A percentile compares a stretch with the other conserved stretches of the same genome.
These are phyloP conservation scores for Cryptococcus sp. DNA, from an alignment of 1,284 basidiomycete genomes.

Conservation along the genomic window DNA sequence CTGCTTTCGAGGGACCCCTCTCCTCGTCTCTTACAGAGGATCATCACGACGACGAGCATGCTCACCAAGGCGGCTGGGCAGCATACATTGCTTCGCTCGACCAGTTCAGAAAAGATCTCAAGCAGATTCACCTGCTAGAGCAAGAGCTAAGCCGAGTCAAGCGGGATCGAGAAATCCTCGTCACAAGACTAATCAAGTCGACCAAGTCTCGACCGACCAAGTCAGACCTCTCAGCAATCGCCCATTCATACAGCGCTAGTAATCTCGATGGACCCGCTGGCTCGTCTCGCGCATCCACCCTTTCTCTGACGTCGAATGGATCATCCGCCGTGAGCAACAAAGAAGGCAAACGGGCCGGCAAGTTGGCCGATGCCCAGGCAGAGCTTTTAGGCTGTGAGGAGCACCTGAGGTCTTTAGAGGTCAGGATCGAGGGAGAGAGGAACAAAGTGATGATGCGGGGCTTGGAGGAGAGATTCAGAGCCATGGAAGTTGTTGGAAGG, in stretches of 20 bases:
- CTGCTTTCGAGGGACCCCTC: constrained; percentile 52
- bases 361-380: constrained; percentile 52
- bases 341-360: constrained; percentile 47
- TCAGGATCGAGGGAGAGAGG: constrained; percentile 51
- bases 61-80: constrained; percentile 47
- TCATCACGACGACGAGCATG: constrained; percentile 19
- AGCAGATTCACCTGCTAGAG: constrained; percentile 53
- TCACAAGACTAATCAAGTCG: constrained; percentile 52
- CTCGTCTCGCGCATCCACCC: constrained; percentile 34
- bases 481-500: constrained; percentile 52
- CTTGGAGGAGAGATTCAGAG: constrained; percentile 51
- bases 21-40: constrained; percentile 31
- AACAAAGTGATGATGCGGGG: constrained; percentile 54
- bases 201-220: constrained; percentile 52
- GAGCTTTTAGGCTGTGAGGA: constrained; percentile 54
- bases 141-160: constrained; percentile 53
- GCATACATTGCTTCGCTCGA: constrained; percentile 49
- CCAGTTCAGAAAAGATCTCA: constrained; percentile 52
- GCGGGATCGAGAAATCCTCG: constrained; percentile 53
- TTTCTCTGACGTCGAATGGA: constrained; percentile 37
- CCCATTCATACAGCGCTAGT: constrained; percentile 29
- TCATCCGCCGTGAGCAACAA: constrained; percentile 31
- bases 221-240: constrained; percentile 47
- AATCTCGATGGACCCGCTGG: not conserved
- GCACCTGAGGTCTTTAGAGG: constrained; percentile 49